phyloP scores from a whole-genome alignment of 2,329 filamentous ascomycete species.

The Endocalyx cinctus region DNA sequence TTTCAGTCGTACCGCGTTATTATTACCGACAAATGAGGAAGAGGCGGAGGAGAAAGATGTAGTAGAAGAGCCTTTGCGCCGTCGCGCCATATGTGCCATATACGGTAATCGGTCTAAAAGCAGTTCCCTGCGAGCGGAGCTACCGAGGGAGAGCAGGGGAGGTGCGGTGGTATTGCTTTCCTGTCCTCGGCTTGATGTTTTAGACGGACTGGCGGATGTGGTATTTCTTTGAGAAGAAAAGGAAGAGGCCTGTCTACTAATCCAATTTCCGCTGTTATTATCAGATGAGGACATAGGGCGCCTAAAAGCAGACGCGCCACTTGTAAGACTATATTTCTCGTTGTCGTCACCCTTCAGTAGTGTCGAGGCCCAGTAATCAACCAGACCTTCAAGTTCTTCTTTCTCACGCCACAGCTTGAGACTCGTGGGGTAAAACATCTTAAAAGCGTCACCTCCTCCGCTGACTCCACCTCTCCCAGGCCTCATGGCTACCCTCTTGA shows the following conservation, averaged over 20 bases:
- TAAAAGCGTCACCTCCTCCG: slow-evolving; percentile 60
- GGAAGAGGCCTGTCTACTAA: slow-evolving; percentile 13
- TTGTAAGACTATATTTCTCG: slow-evolving; percentile 34
- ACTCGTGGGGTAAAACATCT: slow-evolving; percentile 89
- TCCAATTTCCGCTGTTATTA: slow-evolving; percentile 22
- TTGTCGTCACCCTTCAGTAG: slow-evolving; percentile 51
- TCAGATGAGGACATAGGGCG: slow-evolving; percentile 34
- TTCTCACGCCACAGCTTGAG: slow-evolving; percentile 77
- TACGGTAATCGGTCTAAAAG: slow-evolving; percentile 85
- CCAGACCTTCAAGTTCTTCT: slow-evolving; percentile 72
- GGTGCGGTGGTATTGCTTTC: slow-evolving; percentile 14
- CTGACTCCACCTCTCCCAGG: slow-evolving; percentile 39
- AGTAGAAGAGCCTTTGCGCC: slow-evolving; percentile 32
- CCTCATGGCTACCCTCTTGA: slow-evolving; percentile 60
- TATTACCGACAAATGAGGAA: too few relatives aligned
- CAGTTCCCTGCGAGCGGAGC: slow-evolving; percentile 66
- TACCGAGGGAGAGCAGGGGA: slow-evolving; percentile 56
- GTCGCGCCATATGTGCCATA: slow-evolving; percentile 61
- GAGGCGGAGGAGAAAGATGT: too few relatives aligned
- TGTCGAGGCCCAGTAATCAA: slow-evolving; percentile 65
- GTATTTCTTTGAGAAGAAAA: too few relatives aligned
- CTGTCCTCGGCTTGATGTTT: slow-evolving; percentile 19
- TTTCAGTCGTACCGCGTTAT: slow-evolving; percentile 35
- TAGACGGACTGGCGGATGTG: slow-evolving; percentile 1
- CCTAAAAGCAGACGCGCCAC: slow-evolving; percentile 45